Base-by-base conservation (phyloP, 2,329 filamentous ascomycete genomes). In the Eurotiales sp. region DNA sequence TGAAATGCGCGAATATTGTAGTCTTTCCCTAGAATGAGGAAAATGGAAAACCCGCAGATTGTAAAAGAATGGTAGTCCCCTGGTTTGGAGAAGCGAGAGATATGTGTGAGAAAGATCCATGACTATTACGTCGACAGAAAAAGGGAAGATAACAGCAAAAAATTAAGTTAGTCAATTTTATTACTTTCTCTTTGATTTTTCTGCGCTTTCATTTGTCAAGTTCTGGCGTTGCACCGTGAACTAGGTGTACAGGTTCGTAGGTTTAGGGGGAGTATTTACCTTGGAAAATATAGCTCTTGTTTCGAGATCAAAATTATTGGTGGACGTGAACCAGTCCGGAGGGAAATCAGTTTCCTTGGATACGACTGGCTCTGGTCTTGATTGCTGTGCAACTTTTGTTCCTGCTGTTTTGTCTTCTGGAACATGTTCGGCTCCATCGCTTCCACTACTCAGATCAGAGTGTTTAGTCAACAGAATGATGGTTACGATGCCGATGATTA, bases 1-100 rank as follows among this genome's bases (percentile, higher is more conserved):
- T 84, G 82, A 62, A 84, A 84, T 14, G 74, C 81, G 52, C 80
- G 76, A 62, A 84, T 76, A 8, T 71, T 70, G 14, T 72, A 69
- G 19, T 77, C 71, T 46, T 78, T 76, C 52, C 81, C 78, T 12
- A 68, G 65, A 50, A 74, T 71, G 21, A 84, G 63, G 58, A 84
- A 70, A 57, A 84, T 75, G 10, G 81, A 73, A 61, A 77, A 82
- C n/a, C 75, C 78, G 12, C 79, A 79, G 2, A 82, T 64, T 11
- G 77, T 72, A 55, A 75, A 83, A 17, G 76, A 74, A 23, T 82
- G 70, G 66, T 78, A 85, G 61, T 83, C 78, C 4, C 63, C 64
- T 7, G 56, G 22, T 27, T 61, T 59, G 4, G 42, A 40, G 43
- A 66, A 70, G 43, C 79, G 73, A 25, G 69, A 68, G 56, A 72